Evolutionary conservation across 306 rosid genomes (phyloP).

Genomic region (Benincasa hispida): DNA sequence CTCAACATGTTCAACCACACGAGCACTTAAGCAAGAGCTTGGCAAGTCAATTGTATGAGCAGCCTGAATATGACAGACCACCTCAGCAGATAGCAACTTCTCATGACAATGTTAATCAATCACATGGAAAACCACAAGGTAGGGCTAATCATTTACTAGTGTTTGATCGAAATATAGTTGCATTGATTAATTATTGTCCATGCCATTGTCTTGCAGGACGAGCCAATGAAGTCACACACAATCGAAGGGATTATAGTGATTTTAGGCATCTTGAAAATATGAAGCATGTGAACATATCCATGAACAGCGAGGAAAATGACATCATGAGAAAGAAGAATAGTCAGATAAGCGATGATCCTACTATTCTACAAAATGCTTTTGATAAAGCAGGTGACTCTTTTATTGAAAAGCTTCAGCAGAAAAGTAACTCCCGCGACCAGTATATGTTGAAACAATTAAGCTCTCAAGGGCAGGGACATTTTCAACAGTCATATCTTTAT

Average conservation of each 20-base stretch:
- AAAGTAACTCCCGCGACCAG: conserved; percentile 11
- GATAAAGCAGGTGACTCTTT: conserved; percentile 19
- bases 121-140: conserved; percentile 29
- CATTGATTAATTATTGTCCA: not conserved
- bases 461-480: conserved; percentile 13
- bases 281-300: conserved; percentile 12
- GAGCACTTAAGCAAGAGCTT: conserved; percentile 18
- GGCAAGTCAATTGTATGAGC: conserved; percentile 25
- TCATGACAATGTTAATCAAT: conserved; percentile 8
- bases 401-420: conserved; percentile 25
- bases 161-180: not conserved
- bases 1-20: conserved; percentile 19
- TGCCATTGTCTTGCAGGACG: conserved; percentile 25
- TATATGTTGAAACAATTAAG: conserved; percentile 15
- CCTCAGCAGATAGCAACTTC: conserved; percentile 19
- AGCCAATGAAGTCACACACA: conserved; percentile 20
- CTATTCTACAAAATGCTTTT: conserved; percentile 18
- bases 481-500: conserved; percentile 16
- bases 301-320: conserved; percentile 19
- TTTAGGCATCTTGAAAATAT: conserved; percentile 23
- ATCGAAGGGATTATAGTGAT: conserved; percentile 16
- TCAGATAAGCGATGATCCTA: conserved; percentile 21
- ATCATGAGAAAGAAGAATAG: conserved; percentile 9
- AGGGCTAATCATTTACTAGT: conserved; percentile 3
- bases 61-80: conserved; percentile 18